Evolutionary conservation across 805 yeast genomes (phyloP), one percentile per base, ranked within the genome.

Genomic region (Yarrowia sp.): DNA sequence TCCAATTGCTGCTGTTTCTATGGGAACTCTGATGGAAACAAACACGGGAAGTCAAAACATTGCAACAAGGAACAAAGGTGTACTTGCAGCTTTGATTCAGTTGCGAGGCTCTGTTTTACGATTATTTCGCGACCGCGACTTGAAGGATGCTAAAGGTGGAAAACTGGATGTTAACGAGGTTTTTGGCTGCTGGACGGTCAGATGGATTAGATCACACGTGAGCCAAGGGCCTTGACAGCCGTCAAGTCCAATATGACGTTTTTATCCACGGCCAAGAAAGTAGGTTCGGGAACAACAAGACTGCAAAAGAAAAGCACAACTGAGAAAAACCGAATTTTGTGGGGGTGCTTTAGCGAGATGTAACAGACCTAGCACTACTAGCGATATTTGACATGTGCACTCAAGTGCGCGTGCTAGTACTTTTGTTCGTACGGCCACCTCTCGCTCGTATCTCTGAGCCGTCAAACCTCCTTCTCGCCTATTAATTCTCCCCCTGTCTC

Each of bases 401-500:
- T 24, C 30, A 24, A 24, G 30, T 7, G 30, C 6, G 3, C 3
- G 30, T 7, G 6, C 30, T 24, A 5, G 30, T 24, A 7, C 30
- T 24, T 24, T 24, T 24, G 30, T 2, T 24, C 6, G 30, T 7
- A 24, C 30, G 30, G 30, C 30, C 30, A 24, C 30, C 30, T 24
- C 30, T 4, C 30, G 30, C 30, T 24, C 30, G 30, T 24, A 24
- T 24, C 30, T 24, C 30, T 24, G 30, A 7, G 30, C 30, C 30
- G 7, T 24, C 6, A 24, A 24, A 24, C 30, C 3, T 24, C 30
- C 30, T n/a, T 24, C 30, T 24, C 30, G 30, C 30, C 30, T 24
- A 24, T 24, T 24, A 24, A 24, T 24, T 24, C 30, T 24, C 42
- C 61, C 61, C 61, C 61, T 55, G 61, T 55, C 61, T 55, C 61